phyloP scores from a whole-genome alignment of 75 land plant genomes.

The Chamaecyparis obtusa region DNA sequence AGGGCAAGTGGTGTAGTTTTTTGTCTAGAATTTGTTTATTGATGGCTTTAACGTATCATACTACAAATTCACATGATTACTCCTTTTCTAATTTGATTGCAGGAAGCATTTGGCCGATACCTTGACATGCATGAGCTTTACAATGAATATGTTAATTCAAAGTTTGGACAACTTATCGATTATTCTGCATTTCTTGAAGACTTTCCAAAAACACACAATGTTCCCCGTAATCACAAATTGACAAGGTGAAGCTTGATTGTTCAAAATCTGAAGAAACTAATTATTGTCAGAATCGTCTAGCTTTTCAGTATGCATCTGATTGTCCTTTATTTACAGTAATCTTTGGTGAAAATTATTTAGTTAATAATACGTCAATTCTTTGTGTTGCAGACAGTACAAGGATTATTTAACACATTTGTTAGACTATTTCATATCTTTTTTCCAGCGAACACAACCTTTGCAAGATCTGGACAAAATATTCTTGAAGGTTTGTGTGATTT shows the following conservation, averaged over 20 bases:
- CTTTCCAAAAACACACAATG: constrained; percentile 65
- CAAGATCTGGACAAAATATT: constrained; percentile 88
- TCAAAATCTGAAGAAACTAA: neutral
- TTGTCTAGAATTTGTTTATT: neutral
- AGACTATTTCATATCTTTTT: constrained; percentile 78
- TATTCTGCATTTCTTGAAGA: constrained; percentile 81
- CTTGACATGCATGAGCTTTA: constrained; percentile 92
- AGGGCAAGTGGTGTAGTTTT: too few species aligned
- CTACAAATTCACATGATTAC: neutral
- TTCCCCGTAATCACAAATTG: constrained; percentile 56
- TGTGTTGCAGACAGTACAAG: constrained; percentile 67
- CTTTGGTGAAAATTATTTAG: neutral
- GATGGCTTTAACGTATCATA: too few species aligned
- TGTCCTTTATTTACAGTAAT: neutral
- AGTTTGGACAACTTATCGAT: constrained; percentile 78
- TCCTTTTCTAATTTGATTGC: constrained; percentile 9
- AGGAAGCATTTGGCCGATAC: constrained; percentile 96
- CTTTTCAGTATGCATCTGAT: neutral
- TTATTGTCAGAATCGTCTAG: neutral
- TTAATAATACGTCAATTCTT: neutral
- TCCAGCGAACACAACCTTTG: constrained; percentile 87
- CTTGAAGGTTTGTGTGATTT: constrained; percentile 55
- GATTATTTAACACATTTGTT: constrained; percentile 68
- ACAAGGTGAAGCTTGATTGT: constrained; percentile 48
- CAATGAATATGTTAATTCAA: constrained; percentile 80